phyloP scores from a whole-genome alignment of 257 asterid genomes.

The Marsdenia floribunda region DNA sequence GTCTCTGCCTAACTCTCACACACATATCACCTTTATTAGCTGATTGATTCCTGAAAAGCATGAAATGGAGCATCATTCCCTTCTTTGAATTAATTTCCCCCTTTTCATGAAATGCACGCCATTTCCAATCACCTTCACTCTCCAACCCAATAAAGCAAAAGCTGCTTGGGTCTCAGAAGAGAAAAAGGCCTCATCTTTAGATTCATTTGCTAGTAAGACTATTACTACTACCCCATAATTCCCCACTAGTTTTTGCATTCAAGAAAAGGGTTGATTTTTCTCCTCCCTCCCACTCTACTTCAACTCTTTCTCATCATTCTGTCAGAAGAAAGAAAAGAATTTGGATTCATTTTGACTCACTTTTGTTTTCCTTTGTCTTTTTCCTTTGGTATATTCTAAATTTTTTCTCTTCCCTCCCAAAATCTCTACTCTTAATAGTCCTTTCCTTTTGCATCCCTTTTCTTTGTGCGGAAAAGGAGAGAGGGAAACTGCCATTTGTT shows the following conservation, averaged over 20 bases:
- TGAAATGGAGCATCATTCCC: conserved; percentile 4
- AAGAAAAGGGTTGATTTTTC: conserved; percentile 7
- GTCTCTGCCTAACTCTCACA: not conserved
- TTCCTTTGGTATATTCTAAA: conserved; percentile 18
- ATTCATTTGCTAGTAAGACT: not conserved
- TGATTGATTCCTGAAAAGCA: conserved; percentile 13
- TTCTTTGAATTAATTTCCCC: not conserved
- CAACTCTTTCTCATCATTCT: conserved; percentile 18
- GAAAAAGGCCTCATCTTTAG: not conserved
- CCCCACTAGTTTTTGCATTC: conserved; percentile 11
- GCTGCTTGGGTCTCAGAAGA: conserved; percentile 7
- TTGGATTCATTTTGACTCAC: conserved; percentile 19
- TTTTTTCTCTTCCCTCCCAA: conserved; percentile 31
- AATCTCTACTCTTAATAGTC: not conserved
- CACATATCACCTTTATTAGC: not conserved
- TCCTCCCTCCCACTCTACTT: not conserved
- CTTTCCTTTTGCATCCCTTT: conserved; percentile 5
- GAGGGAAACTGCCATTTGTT: not conserved
- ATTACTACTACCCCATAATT: not conserved
- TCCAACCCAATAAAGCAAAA: conserved; percentile 10
- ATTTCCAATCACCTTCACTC: not conserved
- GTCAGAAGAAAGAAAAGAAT: conserved; percentile 18
- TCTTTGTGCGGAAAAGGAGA: not conserved
- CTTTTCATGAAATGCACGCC: conserved; percentile 8
- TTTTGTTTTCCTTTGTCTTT: conserved; percentile 19